phyloP scores from a whole-genome alignment of 371 early-diverging fungal genomes.

The Neoconidiobolus thromboides region DNA sequence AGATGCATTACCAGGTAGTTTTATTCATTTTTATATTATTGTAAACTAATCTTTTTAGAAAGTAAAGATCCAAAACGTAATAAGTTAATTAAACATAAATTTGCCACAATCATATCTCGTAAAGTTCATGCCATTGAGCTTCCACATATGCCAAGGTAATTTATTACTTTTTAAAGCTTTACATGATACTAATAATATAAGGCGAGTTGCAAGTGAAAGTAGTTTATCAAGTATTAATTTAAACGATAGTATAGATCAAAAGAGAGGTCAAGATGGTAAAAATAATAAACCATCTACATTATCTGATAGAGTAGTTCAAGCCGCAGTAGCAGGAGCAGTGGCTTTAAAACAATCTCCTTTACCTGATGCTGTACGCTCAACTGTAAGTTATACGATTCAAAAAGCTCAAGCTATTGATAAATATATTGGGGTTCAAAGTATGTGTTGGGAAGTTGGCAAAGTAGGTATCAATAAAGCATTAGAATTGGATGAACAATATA shows the following conservation, averaged over 20 bases:
- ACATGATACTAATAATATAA: not conserved
- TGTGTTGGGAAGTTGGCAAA: constrained; percentile 26
- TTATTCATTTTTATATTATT: not conserved
- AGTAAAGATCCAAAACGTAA: not conserved
- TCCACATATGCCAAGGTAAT: not conserved
- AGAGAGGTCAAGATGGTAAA: not conserved
- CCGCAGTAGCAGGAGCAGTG: constrained; percentile 26
- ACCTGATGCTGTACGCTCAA: constrained; percentile 27
- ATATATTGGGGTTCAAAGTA: constrained; percentile 24
- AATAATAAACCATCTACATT: constrained; percentile 8
- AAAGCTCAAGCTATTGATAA: constrained; percentile 24
- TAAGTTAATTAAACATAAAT: not conserved
- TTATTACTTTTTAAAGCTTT: not conserved
- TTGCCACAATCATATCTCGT: not conserved
- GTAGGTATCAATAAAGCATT: constrained; percentile 23
- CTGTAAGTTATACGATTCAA: constrained; percentile 18
- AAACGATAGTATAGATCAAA: not conserved
- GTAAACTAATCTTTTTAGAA: not conserved
- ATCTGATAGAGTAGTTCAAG: constrained; percentile 22
- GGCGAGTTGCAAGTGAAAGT: not conserved
- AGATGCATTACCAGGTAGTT: not conserved
- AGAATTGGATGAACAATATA: constrained; percentile 32
- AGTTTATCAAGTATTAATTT: not conserved
- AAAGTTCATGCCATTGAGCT: not conserved
- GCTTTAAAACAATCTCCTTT: constrained; percentile 44